Evolutionary conservation across 768 basidiomycete genomes (phyloP).

Genomic region (Suillus plorans): DNA sequence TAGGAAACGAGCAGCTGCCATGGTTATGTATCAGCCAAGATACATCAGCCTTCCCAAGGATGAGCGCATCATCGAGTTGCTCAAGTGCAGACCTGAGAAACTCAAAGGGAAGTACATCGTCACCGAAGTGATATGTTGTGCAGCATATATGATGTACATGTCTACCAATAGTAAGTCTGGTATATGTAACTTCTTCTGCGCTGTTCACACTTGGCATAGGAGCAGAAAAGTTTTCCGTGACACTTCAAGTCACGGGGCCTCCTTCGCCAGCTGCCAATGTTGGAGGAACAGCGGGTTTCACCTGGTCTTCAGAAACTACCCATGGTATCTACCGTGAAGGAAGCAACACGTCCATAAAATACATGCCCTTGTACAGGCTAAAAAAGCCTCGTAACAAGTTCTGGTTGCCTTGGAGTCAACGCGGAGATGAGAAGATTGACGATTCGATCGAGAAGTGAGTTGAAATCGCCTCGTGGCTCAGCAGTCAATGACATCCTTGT

Average conservation of each 20-base stretch:
- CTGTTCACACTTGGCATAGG: constrained; percentile 10
- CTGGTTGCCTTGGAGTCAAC: constrained; percentile 9
- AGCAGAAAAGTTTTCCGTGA: constrained; percentile 23
- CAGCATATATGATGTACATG: constrained; percentile 34
- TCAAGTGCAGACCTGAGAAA: background rate
- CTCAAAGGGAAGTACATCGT: constrained; percentile 35
- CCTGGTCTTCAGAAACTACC: constrained; percentile 20
- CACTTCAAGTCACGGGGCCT: constrained; percentile 16
- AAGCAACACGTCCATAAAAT: constrained; percentile 15
- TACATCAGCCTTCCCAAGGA: constrained; percentile 13
- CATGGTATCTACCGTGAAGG: constrained; percentile 21
- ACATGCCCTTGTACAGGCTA: constrained; percentile 25
- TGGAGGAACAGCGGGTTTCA: constrained; percentile 12
- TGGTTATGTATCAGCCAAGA: constrained; percentile 34
- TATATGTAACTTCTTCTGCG: background rate
- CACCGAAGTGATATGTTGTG: constrained; percentile 30
- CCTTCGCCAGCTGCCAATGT: constrained; percentile 1
- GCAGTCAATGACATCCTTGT: background rate
- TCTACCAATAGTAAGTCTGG: constrained; percentile 23
- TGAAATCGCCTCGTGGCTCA: background rate
- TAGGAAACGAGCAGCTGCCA: constrained; percentile 30
- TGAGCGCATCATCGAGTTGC: background rate
- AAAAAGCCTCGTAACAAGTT: constrained; percentile 12
- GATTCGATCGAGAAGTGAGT: background rate
- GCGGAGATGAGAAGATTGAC: constrained; percentile 1